These are phyloP conservation scores for Chalara sp. DNA, from an alignment of 2,329 filamentous ascomycete species.

Conservation along the genomic window DNA sequence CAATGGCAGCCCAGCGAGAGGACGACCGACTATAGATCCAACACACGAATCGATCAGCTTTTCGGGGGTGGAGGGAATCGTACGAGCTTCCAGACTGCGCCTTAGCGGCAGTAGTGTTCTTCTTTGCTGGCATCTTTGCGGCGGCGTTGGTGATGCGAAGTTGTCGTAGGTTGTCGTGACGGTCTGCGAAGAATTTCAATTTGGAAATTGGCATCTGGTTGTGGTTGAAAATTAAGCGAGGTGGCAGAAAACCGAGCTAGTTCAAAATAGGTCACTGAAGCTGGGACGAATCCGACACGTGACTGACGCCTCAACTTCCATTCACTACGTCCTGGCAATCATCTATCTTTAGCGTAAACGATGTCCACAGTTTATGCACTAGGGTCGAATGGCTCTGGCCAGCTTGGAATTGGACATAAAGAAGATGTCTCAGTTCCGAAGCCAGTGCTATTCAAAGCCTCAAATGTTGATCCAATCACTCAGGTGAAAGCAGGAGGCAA, in stretches of 20 bases:
- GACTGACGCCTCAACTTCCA: too few species aligned
- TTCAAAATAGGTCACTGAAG: neutral
- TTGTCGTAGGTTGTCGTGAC: conserved; percentile 20
- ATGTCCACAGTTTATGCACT: conserved; percentile 59
- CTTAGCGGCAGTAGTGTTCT: conserved; percentile 24
- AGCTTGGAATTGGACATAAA: conserved; percentile 64
- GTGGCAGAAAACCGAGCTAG: neutral
- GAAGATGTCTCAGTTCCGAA: conserved; percentile 66
- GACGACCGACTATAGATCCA: conserved; percentile 64
- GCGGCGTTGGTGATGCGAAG: conserved; percentile 30
- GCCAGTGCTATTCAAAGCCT: conserved; percentile 46
- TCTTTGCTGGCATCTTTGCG: conserved; percentile 44
- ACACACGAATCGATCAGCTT: conserved; percentile 22
- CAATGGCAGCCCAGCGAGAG: conserved; percentile 59
- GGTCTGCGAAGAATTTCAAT: conserved; percentile 8
- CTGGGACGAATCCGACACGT: too few species aligned
- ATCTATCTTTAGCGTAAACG: neutral
- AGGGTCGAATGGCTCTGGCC: conserved; percentile 71
- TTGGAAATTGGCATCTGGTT: neutral
- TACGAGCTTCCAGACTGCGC: conserved; percentile 19
- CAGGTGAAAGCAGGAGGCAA: conserved; percentile 63
- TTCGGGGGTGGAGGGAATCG: conserved; percentile 14
- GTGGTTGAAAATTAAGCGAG: neutral
- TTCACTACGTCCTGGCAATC: neutral
- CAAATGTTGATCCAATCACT: conserved; percentile 30